Evolutionary conservation across 306 rosid genomes (phyloP), one percentile per base, ranked within the genome.

Genomic region (Crotalaria pallida): DNA sequence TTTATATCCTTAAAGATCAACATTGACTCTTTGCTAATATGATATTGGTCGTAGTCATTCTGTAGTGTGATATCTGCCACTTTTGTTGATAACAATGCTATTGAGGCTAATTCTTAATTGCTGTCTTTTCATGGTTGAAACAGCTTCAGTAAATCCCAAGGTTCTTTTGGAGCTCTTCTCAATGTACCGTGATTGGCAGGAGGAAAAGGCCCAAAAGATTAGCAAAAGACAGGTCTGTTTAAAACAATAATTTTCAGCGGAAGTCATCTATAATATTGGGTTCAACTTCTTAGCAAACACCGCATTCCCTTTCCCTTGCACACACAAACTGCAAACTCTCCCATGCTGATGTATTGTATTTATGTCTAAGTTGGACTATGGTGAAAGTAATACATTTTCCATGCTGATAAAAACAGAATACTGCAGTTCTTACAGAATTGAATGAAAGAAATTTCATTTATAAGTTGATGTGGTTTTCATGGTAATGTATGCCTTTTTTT

Each of bases 131-230:
- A 31, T 67, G 77, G 17, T 61, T 68, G 63, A 69, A 70, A 50
- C 73, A 87, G 96, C 84, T 74, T 75, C 77, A 7, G 89, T 89
- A 77, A 72, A 94, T 91, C 96, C 99, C 0, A 88, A 86, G 77
- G 89, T 91, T 74, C 58, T 94, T 16, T 40, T 83, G 81, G 99
- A 91, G 76, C 95, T 94, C 78, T 95, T 95, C 83, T 87, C 96
- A 15, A 80, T 87, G 77, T 87, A 95, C 79, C 85, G 82, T 19
- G 94, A 80, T 21, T 88, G 93, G 92, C 96, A 88, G 77, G 97
- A 88, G 62, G 82, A 80, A 34, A 91, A 79, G 62, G 83, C 82
- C 70, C 81, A 83, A 47, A 84, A 65, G 65, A 91, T 91, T 52
- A 87, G 84, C 89, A 80, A 78, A 67, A 84, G 81, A 21, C 97